Evolutionary conservation across 1,284 basidiomycete species (phyloP).

Genomic region (Neonothopanus nambi): DNA sequence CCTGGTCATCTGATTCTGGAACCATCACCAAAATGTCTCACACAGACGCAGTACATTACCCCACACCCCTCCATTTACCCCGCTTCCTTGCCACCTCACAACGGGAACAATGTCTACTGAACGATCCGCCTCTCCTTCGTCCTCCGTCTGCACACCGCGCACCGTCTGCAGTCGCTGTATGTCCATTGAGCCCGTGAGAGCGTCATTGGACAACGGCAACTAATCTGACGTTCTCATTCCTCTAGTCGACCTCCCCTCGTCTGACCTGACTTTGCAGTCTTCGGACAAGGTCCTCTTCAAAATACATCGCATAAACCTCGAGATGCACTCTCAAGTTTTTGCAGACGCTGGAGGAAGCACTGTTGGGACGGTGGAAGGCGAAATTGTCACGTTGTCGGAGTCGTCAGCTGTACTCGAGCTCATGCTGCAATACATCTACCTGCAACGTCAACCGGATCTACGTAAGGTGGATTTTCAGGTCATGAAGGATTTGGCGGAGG

Average conservation of each 20-base stretch:
- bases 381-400: slow-evolving; percentile 25
- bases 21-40: no score
- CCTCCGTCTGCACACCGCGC: background rate
- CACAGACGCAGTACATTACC: no score
- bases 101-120: slow-evolving; percentile 6
- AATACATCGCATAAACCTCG: slow-evolving; percentile 27
- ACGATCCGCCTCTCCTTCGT: background rate
- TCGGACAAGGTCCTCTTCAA: slow-evolving; percentile 24
- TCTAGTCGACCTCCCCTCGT: slow-evolving; percentile 14
- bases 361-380: slow-evolving; percentile 8
- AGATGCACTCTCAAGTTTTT: slow-evolving; percentile 27
- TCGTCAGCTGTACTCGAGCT: slow-evolving; percentile 20
- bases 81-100: no score
- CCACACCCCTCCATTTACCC: no score
- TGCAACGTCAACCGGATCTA: slow-evolving; percentile 22
- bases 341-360: slow-evolving; percentile 18
- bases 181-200: slow-evolving; percentile 4
- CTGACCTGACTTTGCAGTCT: slow-evolving; percentile 26
- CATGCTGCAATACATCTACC: slow-evolving; percentile 29
- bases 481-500: slow-evolving; percentile 27
- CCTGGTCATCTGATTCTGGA: no score
- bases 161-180: slow-evolving; percentile 9
- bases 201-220: background rate
- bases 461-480: slow-evolving; percentile 13
- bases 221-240: background rate